Percentiles rank a stretch among this genome's conserved stretches.
Conservation (phyloP, 2,329 filamentous ascomycete genomes). For the Pseudogymnoascus sp. region DNA sequence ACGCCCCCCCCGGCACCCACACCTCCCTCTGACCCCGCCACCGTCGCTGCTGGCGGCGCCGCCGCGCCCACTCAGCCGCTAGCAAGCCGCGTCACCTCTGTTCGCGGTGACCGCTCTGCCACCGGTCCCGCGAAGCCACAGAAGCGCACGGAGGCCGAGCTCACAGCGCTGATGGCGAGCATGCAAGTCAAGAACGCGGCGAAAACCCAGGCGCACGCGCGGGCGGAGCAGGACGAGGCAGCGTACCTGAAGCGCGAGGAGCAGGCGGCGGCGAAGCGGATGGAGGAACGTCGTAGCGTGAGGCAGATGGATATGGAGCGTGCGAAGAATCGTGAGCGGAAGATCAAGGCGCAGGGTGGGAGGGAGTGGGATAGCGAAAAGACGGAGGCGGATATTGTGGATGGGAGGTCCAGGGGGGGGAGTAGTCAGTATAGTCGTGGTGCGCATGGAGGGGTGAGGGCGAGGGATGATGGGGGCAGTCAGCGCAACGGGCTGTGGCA, state of each 20-base stretch:
- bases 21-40: conserved; percentile 11
- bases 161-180: conserved; percentile 50
- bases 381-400: conserved; percentile 26
- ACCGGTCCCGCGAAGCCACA: conserved; percentile 46
- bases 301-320: conserved; percentile 29
- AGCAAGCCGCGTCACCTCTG: conserved; percentile 32
- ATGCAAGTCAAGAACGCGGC: conserved; percentile 54
- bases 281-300: conserved; percentile 23
- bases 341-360: conserved; percentile 27
- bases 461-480: conserved; percentile 13
- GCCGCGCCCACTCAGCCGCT: conserved; percentile 17
- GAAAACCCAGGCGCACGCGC: conserved; percentile 50
- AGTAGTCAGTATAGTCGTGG: not conserved
- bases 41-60: conserved; percentile 1
- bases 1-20: conserved; percentile 12
- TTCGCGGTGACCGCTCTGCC: conserved; percentile 44
- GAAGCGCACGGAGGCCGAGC: conserved; percentile 56
- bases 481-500: conserved; percentile 13
- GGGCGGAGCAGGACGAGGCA: conserved; percentile 59
- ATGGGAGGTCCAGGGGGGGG: conserved; percentile 19
- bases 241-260: conserved; percentile 56
- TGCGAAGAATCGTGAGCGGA: conserved; percentile 29
- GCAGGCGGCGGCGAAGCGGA: conserved; percentile 44
- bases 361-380: conserved; percentile 30
- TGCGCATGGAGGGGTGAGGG: not conserved